Evolutionary conservation across 768 basidiomycete species (phyloP), one percentile per base, ranked within the genome.

Genomic region (Suillus lakei): DNA sequence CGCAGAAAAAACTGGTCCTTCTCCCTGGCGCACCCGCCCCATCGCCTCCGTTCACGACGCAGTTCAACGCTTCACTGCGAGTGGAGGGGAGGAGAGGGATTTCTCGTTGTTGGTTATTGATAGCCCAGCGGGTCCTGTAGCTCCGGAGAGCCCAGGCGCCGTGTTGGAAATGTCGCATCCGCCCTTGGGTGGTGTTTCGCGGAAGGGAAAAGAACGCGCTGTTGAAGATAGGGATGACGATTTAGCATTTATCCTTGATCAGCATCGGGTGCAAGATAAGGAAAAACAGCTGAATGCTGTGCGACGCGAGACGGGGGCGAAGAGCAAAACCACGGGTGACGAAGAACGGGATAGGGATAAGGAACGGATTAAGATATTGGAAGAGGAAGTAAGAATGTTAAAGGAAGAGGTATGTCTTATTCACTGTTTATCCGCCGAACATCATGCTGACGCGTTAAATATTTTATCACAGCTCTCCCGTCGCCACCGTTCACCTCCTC

Each of bases 371-470:
- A 80, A 77, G 67, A 77, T 79, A 64, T 80, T 94, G 5, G 91
- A 93, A 70, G 84, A 84, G 56, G 92, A 94, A 71, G 86, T 92
- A 44, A 76, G 76, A 50, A 71, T 80, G 50, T 76, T 92, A 64
- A 87, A 82, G 67, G 83, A 84, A 70, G 88, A 89, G 83, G 89
- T 87, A 55, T n/a, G n/a, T n/a, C n/a, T n/a, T n/a, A n/a, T n/a
- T n/a, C n/a, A n/a, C n/a, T n/a, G n/a, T n/a, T n/a, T n/a, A n/a
- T n/a, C n/a, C n/a, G n/a, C n/a, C n/a, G n/a, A n/a, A n/a, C n/a
- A n/a, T n/a, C n/a, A n/a, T n/a, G 36, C 61, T 34, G 23, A 65
- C 61, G 70, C 48, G 16, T 50, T 51, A 15, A 23, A 6, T 18
- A 5, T 26, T 39, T 18, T 54, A 60, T 46, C 30, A 53, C 65